Evolutionary conservation across 2,329 filamentous ascomycete species (phyloP).

Genomic region (Botrytis deweyae): DNA sequence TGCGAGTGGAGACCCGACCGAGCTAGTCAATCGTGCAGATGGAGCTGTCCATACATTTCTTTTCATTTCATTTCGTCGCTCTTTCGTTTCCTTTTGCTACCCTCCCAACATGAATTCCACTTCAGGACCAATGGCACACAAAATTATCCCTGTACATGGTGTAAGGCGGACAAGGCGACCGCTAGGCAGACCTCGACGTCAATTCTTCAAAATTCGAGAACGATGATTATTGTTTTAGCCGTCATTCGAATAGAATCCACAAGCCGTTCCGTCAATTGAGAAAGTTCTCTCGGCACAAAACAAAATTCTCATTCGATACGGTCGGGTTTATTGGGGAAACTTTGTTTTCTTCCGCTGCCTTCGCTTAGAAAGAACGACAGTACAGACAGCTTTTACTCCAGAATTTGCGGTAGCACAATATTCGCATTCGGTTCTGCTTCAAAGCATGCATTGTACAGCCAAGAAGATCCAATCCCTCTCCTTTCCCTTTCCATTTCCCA

Average conservation of each 20-base stretch:
- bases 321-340: background rate
- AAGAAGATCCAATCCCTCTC: background rate
- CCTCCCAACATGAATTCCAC: background rate
- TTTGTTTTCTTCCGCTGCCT: background rate
- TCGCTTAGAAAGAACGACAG: background rate
- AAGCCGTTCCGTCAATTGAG: background rate
- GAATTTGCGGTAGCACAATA: background rate
- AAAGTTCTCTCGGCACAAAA: background rate
- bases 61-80: background rate
- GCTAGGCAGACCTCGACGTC: constrained; percentile 26
- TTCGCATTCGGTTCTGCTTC: background rate
- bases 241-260: background rate
- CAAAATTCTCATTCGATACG: background rate
- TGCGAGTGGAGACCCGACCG: background rate
- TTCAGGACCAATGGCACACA: background rate
- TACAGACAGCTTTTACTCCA: background rate
- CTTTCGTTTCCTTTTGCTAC: background rate
- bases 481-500: background rate
- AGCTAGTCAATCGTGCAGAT: constrained; percentile 15
- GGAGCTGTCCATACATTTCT: background rate
- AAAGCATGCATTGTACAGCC: background rate
- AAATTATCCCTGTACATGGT: background rate
- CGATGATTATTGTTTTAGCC: background rate
- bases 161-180: constrained; percentile 30
- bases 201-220: background rate